These are phyloP conservation scores for Flaveria robusta DNA, from an alignment of 129 eudicot species.

Conservation along the genomic window DNA sequence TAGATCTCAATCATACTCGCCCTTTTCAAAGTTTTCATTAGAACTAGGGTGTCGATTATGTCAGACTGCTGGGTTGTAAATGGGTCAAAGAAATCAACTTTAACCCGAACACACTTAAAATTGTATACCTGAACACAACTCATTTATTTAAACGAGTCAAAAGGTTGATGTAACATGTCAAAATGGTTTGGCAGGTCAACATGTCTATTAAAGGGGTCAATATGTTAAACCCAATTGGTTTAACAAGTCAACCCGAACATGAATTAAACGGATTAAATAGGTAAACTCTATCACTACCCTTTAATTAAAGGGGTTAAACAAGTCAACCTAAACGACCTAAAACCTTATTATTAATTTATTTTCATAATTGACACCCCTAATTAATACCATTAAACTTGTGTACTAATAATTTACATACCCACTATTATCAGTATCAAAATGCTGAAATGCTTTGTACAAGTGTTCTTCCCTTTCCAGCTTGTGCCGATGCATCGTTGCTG, in stretches of 20 bases:
- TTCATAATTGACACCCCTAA: background rate
- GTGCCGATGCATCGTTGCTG: slow-evolving; percentile 96
- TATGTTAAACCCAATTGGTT: background rate
- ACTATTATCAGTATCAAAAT: slow-evolving; percentile 77
- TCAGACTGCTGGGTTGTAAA: background rate
- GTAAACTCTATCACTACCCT: background rate
- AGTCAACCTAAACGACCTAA: background rate
- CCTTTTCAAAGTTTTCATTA: background rate
- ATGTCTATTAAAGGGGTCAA: background rate
- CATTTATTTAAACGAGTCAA: background rate
- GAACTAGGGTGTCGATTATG: background rate
- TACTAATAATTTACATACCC: slow-evolving; percentile 54
- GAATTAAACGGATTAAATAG: background rate
- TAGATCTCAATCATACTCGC: slow-evolving; percentile 8
- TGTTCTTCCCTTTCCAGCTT: slow-evolving; percentile 82
- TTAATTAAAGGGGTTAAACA: background rate
- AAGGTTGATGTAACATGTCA: background rate
- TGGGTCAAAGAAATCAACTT: background rate
- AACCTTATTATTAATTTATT: background rate
- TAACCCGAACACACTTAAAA: background rate
- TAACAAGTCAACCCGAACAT: background rate
- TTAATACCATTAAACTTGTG: background rate
- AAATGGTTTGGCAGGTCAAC: background rate
- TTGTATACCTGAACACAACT: background rate
- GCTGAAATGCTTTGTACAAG: slow-evolving; percentile 78